Evolutionary conservation across 1,284 basidiomycete species (phyloP).

Genomic region (Fistulina hepatica): DNA sequence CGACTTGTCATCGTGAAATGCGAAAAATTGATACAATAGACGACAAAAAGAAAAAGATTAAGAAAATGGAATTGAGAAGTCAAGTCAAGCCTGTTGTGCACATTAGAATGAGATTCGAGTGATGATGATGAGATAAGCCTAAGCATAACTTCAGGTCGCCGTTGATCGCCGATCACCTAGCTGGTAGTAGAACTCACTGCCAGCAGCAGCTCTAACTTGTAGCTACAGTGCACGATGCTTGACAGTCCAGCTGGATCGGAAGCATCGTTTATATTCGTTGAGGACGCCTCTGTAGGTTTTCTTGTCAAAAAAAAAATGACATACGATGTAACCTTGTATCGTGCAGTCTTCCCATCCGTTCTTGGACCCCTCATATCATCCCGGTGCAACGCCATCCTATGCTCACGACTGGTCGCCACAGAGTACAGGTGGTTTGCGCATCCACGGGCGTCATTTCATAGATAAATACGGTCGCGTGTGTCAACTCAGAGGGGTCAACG

Average conservation of each 20-base stretch:
- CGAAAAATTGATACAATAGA: no score
- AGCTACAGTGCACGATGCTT: no score
- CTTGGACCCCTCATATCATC: conserved; percentile 27
- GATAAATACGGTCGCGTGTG: conserved; percentile 72
- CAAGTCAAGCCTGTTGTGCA: no score
- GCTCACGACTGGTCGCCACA: conserved; percentile 64
- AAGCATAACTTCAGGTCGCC: no score
- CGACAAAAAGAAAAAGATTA: no score
- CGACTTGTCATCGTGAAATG: conserved; percentile 37
- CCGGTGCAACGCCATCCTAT: conserved; percentile 39
- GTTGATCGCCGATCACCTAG: no score
- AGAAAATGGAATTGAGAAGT: no score
- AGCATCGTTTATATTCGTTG: conserved; percentile 1
- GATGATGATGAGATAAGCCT: no score
- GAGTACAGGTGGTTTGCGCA: conserved; percentile 45
- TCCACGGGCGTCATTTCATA: conserved; percentile 65
- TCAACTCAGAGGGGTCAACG: conserved; percentile 68
- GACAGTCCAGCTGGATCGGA: conserved; percentile 1
- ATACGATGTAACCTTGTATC: conserved; percentile 1
- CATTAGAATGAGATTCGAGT: no score
- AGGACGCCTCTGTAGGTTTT: not conserved
- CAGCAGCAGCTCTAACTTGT: no score
- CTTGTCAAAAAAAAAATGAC: conserved; percentile 2
- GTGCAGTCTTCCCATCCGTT: conserved; percentile 31
- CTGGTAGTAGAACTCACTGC: no score